Conservation (phyloP, 2,329 filamentous ascomycete species). For the Penicillium brevicompactum region DNA sequence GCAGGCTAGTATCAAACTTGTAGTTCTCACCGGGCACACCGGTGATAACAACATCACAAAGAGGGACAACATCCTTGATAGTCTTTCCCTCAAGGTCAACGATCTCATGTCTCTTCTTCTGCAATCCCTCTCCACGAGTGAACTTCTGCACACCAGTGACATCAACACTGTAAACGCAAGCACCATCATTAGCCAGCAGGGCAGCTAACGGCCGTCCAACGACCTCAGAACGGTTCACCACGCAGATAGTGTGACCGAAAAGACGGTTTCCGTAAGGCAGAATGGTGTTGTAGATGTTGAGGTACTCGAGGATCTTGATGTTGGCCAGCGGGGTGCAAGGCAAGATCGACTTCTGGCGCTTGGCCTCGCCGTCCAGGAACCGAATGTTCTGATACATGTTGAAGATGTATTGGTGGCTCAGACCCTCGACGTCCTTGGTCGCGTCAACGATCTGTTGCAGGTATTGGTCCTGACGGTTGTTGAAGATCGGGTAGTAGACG, state of each 20-base stretch:
- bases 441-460: conserved; percentile 92
- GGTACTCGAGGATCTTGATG: conserved; percentile 94
- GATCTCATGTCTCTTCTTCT: conserved; percentile 82
- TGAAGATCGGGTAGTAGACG: conserved; percentile 98
- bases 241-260: conserved; percentile 90
- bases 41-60: conserved; percentile 92
- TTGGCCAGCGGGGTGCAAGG: conserved; percentile 95
- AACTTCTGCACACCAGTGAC: conserved; percentile 90
- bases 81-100: conserved; percentile 78
- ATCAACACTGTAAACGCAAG: conserved; percentile 93
- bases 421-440: conserved; percentile 91
- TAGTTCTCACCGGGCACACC: conserved; percentile 86
- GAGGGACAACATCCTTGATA: conserved; percentile 76
- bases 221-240: conserved; percentile 95
- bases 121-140: conserved; percentile 83
- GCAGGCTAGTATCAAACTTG: conserved; percentile 82
- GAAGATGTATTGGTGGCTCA: conserved; percentile 91
- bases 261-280: conserved; percentile 89
- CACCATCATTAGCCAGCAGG: conserved; percentile 92
- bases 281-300: conserved; percentile 95
- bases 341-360: conserved; percentile 83
- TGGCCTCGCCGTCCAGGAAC: conserved; percentile 71
- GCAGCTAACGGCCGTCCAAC: conserved; percentile 92
- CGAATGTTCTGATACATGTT: conserved; percentile 99
- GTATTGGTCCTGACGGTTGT: conserved; percentile 86